phyloP scores from a whole-genome alignment of 2,329 filamentous ascomycete genomes.

The Xylaria sp. region DNA sequence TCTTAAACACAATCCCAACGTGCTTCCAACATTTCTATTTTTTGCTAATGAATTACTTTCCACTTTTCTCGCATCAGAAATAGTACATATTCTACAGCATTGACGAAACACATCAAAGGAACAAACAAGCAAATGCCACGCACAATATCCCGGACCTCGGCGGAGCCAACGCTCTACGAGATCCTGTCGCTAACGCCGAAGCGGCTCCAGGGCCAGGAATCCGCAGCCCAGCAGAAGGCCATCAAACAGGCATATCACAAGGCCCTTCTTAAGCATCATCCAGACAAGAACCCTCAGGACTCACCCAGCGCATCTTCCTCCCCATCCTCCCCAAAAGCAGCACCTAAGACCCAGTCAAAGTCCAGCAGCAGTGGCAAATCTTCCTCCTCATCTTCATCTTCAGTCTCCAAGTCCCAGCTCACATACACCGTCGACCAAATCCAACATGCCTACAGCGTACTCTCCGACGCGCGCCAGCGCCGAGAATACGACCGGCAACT shows the following conservation, averaged over 20 bases:
- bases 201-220: constrained; percentile 58
- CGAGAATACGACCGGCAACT: constrained; percentile 66
- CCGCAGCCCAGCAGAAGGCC: constrained; percentile 56
- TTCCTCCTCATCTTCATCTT: constrained; percentile 20
- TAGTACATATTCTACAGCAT: background rate
- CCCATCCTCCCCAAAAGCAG: constrained; percentile 23
- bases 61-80: constrained; percentile 9
- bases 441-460: constrained; percentile 66
- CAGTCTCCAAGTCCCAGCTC: constrained; percentile 35
- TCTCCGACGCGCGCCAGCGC: constrained; percentile 63
- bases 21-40: background rate
- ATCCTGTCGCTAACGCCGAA: constrained; percentile 66
- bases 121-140: constrained; percentile 43
- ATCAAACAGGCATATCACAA: constrained; percentile 73
- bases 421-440: constrained; percentile 72
- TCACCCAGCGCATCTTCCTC: constrained; percentile 29
- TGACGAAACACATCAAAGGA: constrained; percentile 10
- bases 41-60: background rate
- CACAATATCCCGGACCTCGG: constrained; percentile 45
- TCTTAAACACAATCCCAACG: constrained; percentile 6
- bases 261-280: constrained; percentile 73
- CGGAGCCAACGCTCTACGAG: constrained; percentile 66
- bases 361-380: constrained; percentile 33
- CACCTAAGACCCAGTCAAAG: constrained; percentile 25
- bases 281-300: constrained; percentile 62